Conservation (phyloP, 2,329 filamentous ascomycete genomes). For the Eutypa lata region DNA sequence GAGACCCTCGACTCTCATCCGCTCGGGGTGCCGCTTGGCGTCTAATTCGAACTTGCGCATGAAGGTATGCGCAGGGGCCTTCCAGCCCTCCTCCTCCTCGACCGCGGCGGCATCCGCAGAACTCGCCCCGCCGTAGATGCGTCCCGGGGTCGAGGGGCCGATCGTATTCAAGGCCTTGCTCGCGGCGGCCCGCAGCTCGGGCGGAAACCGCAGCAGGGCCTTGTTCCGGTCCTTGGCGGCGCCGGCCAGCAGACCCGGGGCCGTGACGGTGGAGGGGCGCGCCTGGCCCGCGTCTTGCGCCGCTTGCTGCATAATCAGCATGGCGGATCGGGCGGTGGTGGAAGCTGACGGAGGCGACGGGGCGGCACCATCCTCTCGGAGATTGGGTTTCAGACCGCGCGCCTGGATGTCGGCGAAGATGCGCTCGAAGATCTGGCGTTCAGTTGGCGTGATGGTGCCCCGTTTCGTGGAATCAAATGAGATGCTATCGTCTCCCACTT, state of each 20-base stretch:
- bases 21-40: constrained; percentile 42
- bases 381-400: constrained; percentile 23
- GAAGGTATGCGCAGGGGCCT: constrained; percentile 16
- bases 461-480: constrained; percentile 20
- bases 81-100: constrained; percentile 16
- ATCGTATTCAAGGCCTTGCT: constrained; percentile 34
- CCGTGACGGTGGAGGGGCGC: constrained; percentile 10
- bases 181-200: constrained; percentile 37
- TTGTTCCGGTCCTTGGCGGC: constrained; percentile 29
- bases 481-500: constrained; percentile 25
- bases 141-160: constrained; percentile 4
- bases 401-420: constrained; percentile 58
- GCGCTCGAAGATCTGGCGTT: constrained; percentile 46
- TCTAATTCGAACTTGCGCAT: constrained; percentile 34
- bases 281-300: constrained; percentile 18
- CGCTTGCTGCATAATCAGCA: constrained; percentile 27
- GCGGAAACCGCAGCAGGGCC: constrained; percentile 37
- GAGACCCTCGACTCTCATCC: constrained; percentile 47
- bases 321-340: constrained; percentile 15
- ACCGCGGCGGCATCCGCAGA: background rate
- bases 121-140: background rate
- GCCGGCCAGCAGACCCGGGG: constrained; percentile 15
- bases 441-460: constrained; percentile 54
- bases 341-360: constrained; percentile 1
- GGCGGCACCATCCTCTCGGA: constrained; percentile 4